These are phyloP conservation scores for Aegle marmelos DNA, from an alignment of 345 rosid species.

Conservation along the genomic window DNA sequence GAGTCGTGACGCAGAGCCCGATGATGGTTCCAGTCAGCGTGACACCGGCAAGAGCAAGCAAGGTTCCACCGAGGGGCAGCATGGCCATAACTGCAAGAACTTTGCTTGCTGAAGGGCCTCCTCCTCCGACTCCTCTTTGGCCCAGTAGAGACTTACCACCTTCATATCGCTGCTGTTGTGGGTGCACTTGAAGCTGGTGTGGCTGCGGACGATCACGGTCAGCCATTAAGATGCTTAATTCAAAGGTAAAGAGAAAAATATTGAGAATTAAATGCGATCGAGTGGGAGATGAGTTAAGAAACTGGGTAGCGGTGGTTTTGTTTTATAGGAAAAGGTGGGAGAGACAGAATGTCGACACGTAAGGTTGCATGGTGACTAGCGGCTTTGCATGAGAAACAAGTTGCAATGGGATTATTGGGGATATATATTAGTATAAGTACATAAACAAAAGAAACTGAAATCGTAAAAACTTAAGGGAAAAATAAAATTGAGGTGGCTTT, in stretches of 20 bases:
- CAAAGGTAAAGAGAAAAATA: not conserved
- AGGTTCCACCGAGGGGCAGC: slow-evolving; percentile 57
- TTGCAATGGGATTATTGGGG: slow-evolving; percentile 21
- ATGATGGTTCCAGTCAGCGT: slow-evolving; percentile 62
- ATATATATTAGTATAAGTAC: not conserved
- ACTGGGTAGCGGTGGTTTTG: slow-evolving; percentile 2
- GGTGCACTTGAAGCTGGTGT: slow-evolving; percentile 63
- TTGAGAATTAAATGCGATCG: not conserved
- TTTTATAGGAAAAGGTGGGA: slow-evolving; percentile 22
- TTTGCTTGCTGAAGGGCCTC: slow-evolving; percentile 57
- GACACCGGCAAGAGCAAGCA: slow-evolving; percentile 63
- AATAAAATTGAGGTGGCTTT: slow-evolving; percentile 4
- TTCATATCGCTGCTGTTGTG: slow-evolving; percentile 35
- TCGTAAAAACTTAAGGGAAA: not conserved
- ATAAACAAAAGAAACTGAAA: not conserved
- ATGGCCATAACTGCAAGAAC: slow-evolving; percentile 49
- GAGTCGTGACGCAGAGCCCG: slow-evolving; percentile 56
- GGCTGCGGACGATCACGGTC: slow-evolving; percentile 44
- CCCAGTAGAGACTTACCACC: slow-evolving; percentile 27
- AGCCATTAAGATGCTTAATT: slow-evolving; percentile 28
- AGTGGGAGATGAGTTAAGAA: not conserved
- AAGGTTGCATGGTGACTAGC: slow-evolving; percentile 43
- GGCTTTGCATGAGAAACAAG: slow-evolving; percentile 70
- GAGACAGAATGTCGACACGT: slow-evolving; percentile 31
- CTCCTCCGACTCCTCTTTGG: not conserved